Evolutionary conservation across 148 eudicot genomes (phyloP).

Genomic region (Cornus controversa): DNA sequence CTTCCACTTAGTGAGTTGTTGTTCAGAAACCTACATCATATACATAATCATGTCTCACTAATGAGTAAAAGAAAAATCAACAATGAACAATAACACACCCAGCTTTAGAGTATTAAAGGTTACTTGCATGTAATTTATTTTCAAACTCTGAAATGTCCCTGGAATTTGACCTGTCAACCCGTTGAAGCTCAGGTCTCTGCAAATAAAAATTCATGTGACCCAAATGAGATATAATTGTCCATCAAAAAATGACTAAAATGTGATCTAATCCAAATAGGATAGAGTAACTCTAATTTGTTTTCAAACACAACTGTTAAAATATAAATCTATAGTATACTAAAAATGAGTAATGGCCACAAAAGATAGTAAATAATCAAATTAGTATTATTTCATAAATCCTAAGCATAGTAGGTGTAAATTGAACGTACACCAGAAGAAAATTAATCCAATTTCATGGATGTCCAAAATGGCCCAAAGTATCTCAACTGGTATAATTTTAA

Average conservation of each 20-base stretch:
- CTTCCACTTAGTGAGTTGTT: slow-evolving; percentile 55
- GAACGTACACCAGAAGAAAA: not conserved
- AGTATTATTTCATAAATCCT: not conserved
- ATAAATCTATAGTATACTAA: not conserved
- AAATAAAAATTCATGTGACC: slow-evolving; percentile 1
- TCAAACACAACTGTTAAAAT: not conserved
- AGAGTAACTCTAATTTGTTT: not conserved
- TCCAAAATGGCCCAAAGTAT: not conserved
- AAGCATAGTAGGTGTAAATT: not conserved
- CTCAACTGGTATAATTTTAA: not conserved
- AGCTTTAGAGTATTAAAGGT: not conserved
- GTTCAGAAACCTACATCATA: slow-evolving; percentile 47
- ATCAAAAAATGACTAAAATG: not conserved
- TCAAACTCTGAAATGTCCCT: slow-evolving; percentile 18
- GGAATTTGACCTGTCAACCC: slow-evolving; percentile 52
- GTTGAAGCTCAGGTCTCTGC: slow-evolving; percentile 72
- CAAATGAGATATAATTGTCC: not conserved
- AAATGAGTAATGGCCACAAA: not conserved
- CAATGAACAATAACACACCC: not conserved
- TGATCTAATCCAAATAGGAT: not conserved
- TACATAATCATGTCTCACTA: not conserved
- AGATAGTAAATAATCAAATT: not conserved
- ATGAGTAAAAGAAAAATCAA: not conserved
- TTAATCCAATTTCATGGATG: not conserved
- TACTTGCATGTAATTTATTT: slow-evolving; percentile 37